Base-by-base conservation (phyloP, 768 basidiomycete species). In the Boletus vinaceobasis region DNA sequence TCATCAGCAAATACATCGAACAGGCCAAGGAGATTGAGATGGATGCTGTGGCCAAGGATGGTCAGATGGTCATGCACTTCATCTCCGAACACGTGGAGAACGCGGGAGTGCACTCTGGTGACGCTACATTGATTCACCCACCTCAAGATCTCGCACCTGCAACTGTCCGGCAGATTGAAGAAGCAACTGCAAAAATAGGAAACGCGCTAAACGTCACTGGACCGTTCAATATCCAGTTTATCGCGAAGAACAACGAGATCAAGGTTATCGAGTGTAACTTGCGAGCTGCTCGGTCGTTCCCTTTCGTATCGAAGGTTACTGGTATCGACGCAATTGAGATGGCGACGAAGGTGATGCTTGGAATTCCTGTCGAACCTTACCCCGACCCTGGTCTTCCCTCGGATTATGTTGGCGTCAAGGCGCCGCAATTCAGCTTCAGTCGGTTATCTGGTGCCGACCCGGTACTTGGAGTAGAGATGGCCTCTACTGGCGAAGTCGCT, bases 1-100 rank as follows among this genome's bases (percentile, higher is more conserved):
- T 99, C 63, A 98, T 98, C 73, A 90, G 92, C 59, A 99, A 99
- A 73, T 99, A 97, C 76, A 97, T 99, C 70, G 96, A 98, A 71
- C 92, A 97, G 71, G 97, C 97, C 31, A 98, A 99, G 79, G 97
- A 99, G 75, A 99, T 99, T 61, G 97, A 99, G 78, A 98, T 99
- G 93, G 97, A 99, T 66, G 97, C 97, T 21, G 85, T 99, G 37
- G 97, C 97, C 33, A 90, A 90, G 73, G 92, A 93, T 66, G 96
- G 96, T 21, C 92, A 97, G 78, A 88, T 99, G 84, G 81, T 98
- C 72, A 98, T 99, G 96, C 97, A 99, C 72, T 98, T 93, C 73
- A 94, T 98, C 70, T 98, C 96, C 13, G 97, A 98, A 75, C 96
- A 99, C 71, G 95, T 98, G 65, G 96, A 98, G 76, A 98, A 98